Conservation (phyloP, 441 rosid species). For the Erodium trifolium region DNA sequence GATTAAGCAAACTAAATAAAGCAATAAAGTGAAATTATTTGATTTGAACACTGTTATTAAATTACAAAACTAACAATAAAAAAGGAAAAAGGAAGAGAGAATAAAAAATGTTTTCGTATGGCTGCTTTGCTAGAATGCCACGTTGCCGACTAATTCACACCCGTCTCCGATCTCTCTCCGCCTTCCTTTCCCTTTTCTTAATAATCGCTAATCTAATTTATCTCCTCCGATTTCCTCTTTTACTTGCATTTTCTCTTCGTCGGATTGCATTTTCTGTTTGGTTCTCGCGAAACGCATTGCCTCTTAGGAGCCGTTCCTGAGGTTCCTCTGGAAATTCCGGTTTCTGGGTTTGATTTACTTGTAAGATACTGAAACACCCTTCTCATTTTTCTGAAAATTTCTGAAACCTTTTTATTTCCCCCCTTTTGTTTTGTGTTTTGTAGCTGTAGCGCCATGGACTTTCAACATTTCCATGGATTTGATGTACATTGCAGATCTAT, state of each 20-base stretch:
- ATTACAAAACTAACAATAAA: too few relatives aligned
- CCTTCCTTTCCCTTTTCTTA: too few relatives aligned
- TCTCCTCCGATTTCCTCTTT: neutral
- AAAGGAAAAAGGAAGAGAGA: too few relatives aligned
- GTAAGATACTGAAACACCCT: neutral
- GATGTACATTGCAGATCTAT: neutral
- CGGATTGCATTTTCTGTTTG: conserved; percentile 11
- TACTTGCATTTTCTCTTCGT: neutral
- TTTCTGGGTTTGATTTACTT: neutral
- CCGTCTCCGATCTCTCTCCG: too few relatives aligned
- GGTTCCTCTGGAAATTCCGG: neutral
- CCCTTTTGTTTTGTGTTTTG: neutral
- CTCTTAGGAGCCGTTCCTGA: neutral
- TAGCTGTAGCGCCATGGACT: neutral
- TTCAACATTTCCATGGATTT: neutral
- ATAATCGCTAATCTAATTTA: neutral
- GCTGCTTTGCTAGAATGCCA: too few relatives aligned
- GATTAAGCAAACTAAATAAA: too few relatives aligned
- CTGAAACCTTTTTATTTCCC: neutral
- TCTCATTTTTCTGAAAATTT: neutral
- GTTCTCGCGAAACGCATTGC: conserved; percentile 14
- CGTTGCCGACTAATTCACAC: too few relatives aligned
- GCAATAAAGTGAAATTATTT: too few relatives aligned
- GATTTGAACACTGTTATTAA: too few relatives aligned
- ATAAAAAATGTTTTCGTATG: too few relatives aligned